A percentile compares a stretch with the other conserved stretches of the same genome.
Conservation (phyloP, 306 rosid genomes). For the Corylus americana region DNA sequence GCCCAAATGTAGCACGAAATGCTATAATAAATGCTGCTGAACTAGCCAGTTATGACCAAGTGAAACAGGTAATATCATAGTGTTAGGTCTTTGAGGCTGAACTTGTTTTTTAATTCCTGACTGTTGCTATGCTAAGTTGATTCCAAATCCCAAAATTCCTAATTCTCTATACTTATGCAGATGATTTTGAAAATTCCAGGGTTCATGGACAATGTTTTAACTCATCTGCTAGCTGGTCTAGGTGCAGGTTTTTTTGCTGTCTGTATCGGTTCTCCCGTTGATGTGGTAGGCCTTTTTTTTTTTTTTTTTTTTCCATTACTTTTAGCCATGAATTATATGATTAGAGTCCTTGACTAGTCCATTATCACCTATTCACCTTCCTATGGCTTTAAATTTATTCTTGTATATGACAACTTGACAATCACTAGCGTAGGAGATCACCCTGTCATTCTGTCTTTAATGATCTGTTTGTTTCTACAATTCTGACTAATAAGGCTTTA, state of each 20-base stretch:
- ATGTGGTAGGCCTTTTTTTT: slow-evolving; percentile 66
- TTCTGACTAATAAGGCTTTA: neutral
- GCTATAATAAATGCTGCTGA: slow-evolving; percentile 96
- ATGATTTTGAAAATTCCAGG: slow-evolving; percentile 98
- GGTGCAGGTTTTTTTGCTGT: slow-evolving; percentile 98
- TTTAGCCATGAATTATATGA: neutral
- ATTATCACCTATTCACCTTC: neutral
- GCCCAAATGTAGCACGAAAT: slow-evolving; percentile 86
- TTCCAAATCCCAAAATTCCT: slow-evolving; percentile 46
- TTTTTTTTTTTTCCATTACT: neutral
- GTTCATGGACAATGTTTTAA: slow-evolving; percentile 76
- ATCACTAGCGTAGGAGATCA: neutral
- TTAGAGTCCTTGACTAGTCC: neutral
- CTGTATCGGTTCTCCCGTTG: slow-evolving; percentile 94
- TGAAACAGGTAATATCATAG: slow-evolving; percentile 65
- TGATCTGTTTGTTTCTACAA: neutral
- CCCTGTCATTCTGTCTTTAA: neutral
- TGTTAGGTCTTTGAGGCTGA: slow-evolving; percentile 26
- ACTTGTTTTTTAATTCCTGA: slow-evolving; percentile 16
- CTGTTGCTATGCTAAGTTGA: slow-evolving; percentile 26
- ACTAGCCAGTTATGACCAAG: slow-evolving; percentile 95
- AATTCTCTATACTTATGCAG: slow-evolving; percentile 91
- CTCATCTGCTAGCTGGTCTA: slow-evolving; percentile 96
- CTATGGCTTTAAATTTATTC: neutral
- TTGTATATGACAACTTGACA: neutral